Percentiles rank a stretch among this genome's conserved stretches.
Evolutionary conservation across 148 eudicot species (phyloP).

Genomic region (Rhododendron vialii): DNA sequence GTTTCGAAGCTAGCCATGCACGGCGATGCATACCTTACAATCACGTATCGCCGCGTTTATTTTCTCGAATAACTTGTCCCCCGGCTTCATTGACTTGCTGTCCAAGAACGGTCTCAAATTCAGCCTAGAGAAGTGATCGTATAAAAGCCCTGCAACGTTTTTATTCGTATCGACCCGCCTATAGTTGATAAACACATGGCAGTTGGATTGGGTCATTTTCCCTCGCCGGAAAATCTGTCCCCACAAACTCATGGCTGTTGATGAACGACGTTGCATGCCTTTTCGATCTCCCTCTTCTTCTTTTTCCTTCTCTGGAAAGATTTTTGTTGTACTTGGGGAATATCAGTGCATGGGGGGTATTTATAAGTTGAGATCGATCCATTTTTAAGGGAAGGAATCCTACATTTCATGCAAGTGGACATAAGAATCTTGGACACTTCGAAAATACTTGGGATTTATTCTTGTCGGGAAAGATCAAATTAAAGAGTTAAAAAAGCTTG

Average conservation of each 20-base stretch:
- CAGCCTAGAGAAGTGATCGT: conserved; percentile 18
- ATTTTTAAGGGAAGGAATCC: background rate
- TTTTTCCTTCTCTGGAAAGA: background rate
- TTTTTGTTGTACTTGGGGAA: background rate
- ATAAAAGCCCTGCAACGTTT: conserved; percentile 39
- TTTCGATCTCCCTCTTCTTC: background rate
- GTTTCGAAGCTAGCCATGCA: conserved; percentile 2
- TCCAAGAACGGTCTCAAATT: conserved; percentile 40
- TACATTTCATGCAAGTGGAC: background rate
- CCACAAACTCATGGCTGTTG: background rate
- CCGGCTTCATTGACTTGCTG: conserved; percentile 44
- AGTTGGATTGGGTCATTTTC: background rate
- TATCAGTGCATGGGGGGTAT: background rate
- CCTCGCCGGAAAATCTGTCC: background rate
- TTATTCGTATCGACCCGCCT: conserved; percentile 37
- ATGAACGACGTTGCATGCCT: conserved; percentile 1
- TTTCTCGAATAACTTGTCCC: conserved; percentile 27
- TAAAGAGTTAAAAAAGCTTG: too few species aligned
- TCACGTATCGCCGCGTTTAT: conserved; percentile 22
- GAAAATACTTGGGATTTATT: background rate
- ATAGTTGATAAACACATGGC: conserved; percentile 44
- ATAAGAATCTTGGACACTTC: background rate
- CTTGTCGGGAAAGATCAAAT: background rate
- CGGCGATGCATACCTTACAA: conserved; percentile 32
- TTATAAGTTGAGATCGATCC: background rate